Conservation (phyloP, 306 rosid species). For the Mimosa bimucronata region DNA sequence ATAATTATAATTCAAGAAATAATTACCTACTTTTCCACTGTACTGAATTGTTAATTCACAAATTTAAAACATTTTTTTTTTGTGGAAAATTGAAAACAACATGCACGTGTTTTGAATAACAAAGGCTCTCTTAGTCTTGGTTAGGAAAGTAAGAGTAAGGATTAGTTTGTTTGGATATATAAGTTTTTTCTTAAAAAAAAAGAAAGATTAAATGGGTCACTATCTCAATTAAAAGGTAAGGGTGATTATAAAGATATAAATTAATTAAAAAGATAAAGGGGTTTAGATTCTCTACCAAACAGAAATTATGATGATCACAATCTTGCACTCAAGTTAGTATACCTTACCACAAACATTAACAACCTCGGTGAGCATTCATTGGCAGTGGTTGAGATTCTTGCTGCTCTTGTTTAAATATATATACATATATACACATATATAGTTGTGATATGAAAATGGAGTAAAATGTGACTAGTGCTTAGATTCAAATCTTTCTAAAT, state of each 20-base stretch:
- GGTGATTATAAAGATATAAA: neutral
- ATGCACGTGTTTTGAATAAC: slow-evolving; percentile 4
- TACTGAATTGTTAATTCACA: neutral
- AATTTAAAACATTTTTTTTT: slow-evolving; percentile 24
- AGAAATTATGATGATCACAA: slow-evolving; percentile 1
- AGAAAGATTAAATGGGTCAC: neutral
- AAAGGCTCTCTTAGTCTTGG: neutral
- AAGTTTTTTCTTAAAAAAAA: neutral
- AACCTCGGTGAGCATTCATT: neutral
- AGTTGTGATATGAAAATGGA: neutral
- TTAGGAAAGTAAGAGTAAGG: neutral
- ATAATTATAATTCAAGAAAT: neutral
- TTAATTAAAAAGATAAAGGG: neutral
- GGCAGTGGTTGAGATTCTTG: neutral
- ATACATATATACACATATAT: too few relatives aligned
- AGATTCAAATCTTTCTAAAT: neutral
- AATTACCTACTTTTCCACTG: neutral
- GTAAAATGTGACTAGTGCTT: neutral
- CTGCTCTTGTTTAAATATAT: neutral
- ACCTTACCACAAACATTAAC: neutral
- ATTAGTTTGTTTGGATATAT: neutral
- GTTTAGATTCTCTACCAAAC: slow-evolving; percentile 2
- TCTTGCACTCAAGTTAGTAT: neutral
- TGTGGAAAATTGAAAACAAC: neutral
- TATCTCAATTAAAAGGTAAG: neutral